Evolutionary conservation across 176 grass and related monocot species (phyloP).

Genomic region (Lolium rigidum): DNA sequence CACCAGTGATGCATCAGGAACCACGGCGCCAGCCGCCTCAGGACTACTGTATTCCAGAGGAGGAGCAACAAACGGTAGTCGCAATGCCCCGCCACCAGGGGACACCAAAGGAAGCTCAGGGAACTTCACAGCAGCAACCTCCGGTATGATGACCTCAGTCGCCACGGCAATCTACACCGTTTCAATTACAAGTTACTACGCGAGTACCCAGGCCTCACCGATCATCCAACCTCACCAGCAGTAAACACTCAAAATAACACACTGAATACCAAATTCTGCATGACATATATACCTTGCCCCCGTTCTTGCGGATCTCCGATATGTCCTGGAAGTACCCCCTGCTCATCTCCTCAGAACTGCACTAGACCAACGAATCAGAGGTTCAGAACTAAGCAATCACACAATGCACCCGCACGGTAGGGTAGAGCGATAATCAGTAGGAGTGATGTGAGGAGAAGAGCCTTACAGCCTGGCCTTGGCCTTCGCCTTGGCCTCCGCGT

Average conservation of each 20-base stretch:
- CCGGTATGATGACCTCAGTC: slow-evolving; percentile 45
- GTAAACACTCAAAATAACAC: not conserved
- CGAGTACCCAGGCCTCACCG: not conserved
- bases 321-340: slow-evolving; percentile 84
- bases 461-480: slow-evolving; percentile 82
- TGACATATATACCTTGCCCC: slow-evolving; percentile 66
- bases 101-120: slow-evolving; percentile 67
- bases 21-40: not conserved
- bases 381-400: slow-evolving; percentile 24
- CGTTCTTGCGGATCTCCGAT: slow-evolving; percentile 64
- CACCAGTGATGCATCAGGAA: slow-evolving; percentile 64
- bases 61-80: slow-evolving; percentile 52
- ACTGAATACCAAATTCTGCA: not conserved
- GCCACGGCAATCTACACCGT: slow-evolving; percentile 41
- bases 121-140: slow-evolving; percentile 60
- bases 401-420: not conserved
- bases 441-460: slow-evolving; percentile 24
- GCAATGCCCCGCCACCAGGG: slow-evolving; percentile 41
- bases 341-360: slow-evolving; percentile 78
- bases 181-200: not conserved
- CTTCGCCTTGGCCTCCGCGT: slow-evolving; percentile 54
- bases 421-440: not conserved
- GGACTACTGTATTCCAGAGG: not conserved
- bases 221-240: not conserved
- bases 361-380: slow-evolving; percentile 49